Percentiles rank a stretch among this genome's conserved stretches.
These are phyloP conservation scores for Zanthoxylum bungeanum DNA, from an alignment of 345 rosid genomes.

Conservation along the genomic window DNA sequence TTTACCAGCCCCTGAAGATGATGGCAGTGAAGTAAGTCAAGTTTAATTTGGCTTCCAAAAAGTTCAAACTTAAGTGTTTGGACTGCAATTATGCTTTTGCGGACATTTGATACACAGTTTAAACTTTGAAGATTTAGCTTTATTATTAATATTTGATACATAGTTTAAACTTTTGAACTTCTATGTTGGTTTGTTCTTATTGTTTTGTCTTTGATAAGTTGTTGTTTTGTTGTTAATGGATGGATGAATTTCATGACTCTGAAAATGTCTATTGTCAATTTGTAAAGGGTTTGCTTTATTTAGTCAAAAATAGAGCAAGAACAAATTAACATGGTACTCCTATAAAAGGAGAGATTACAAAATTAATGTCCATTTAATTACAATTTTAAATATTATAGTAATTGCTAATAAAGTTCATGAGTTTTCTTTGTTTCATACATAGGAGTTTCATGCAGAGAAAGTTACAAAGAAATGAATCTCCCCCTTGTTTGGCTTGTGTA, in stretches of 20 bases:
- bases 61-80: neutral
- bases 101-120: neutral
- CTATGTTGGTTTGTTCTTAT: neutral
- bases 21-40: slow-evolving; percentile 18
- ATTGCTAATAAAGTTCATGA: neutral
- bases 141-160: neutral
- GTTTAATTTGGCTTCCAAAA: slow-evolving; percentile 7
- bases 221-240: neutral
- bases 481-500: slow-evolving; percentile 2
- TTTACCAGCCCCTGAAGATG: slow-evolving; percentile 28
- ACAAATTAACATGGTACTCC: neutral
- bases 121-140: neutral
- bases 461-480: neutral
- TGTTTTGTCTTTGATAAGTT: neutral
- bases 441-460: slow-evolving; percentile 12
- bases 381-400: neutral
- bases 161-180: neutral
- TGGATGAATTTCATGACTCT: slow-evolving; percentile 1
- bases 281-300: neutral
- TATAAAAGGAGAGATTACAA: neutral
- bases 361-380: slow-evolving; percentile 1
- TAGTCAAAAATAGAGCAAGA: neutral
- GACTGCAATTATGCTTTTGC: neutral
- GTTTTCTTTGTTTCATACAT: slow-evolving; percentile 1
- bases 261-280: neutral